Conservation (phyloP, 495 filamentous ascomycete species). For the Annulohypoxylon bovei region DNA sequence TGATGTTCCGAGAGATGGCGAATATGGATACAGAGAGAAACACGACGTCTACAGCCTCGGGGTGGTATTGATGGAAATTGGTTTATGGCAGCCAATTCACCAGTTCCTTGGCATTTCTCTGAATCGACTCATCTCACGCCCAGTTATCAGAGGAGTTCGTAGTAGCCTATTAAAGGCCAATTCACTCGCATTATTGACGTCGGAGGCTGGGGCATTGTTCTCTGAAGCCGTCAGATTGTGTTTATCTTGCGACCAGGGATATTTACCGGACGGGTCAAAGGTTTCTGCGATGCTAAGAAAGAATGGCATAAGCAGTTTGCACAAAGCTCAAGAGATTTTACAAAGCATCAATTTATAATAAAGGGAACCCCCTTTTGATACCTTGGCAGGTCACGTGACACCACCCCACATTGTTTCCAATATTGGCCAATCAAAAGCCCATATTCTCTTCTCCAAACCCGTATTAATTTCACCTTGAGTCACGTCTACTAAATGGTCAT, state of each 20-base stretch:
- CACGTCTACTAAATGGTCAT: no score
- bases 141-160: background rate
- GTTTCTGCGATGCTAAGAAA: no score
- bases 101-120: background rate
- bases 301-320: background rate
- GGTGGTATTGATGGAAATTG: constrained; percentile 5
- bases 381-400: no score
- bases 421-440: no score
- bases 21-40: constrained; percentile 7
- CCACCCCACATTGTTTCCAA: no score
- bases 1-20: constrained; percentile 11
- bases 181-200: background rate
- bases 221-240: background rate
- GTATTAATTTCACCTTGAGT: no score
- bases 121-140: background rate
- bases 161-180: background rate
- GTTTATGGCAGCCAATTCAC: constrained; percentile 3
- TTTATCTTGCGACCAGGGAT: background rate
- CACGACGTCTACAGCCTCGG: constrained; percentile 14
- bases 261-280: background rate
- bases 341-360: background rate
- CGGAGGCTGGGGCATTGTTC: background rate
- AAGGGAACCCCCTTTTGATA: no score
- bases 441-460: no score
- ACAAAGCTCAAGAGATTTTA: background rate